Evolutionary conservation across 164 flowering plant species (phyloP), one percentile per base, ranked within the genome.

Genomic region (Magnolia sinica): DNA sequence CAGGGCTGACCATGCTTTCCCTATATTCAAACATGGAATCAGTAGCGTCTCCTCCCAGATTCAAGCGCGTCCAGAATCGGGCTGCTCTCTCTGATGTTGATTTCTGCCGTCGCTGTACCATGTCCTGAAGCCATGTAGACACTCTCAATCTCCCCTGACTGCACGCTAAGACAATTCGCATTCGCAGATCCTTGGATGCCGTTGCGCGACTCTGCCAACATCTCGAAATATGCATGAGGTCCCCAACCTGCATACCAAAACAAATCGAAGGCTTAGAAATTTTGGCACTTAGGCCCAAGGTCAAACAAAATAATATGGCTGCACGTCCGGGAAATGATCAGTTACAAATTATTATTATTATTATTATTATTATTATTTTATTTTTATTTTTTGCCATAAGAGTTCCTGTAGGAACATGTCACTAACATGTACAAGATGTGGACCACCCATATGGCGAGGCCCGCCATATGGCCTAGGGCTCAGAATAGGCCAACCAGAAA

Each of bases 131-230:
- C 50, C 77, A 80, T 29, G 77, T 70, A 70, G 80, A 81, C 8
- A 74, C 83, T 82, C 79, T 83, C 84, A 67, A 83, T 69, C 78
- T 88, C 89, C 5, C 86, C 19, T 70, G 80, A 79, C 55, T 64
- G 80, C 31, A 75, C 68, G 31, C 4, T 69, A 45, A 83, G 84
- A 76, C 29, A 9, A 51, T 81, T 80, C 23, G 70, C 52, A 31
- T 59, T 78, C 64, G 76, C 73, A 31, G 84, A 19, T 31, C 83
- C 10, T 63, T 83, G 87, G 65, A 8, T 70, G 7, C 64, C 81
- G 58, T 76, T 83, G 76, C 78, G 73, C 45, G 84, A 73, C 19
- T 87, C 90, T 4, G 86, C 85, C 79, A 87, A 68, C 85, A 87
- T 83, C 78, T 83, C 86, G 64, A 89, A 78, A 71, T 76, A 82